Percentiles rank a stretch among this genome's conserved stretches.
These are phyloP conservation scores for Candida dajiaensis DNA, from an alignment of 805 yeast species.

Conservation along the genomic window DNA sequence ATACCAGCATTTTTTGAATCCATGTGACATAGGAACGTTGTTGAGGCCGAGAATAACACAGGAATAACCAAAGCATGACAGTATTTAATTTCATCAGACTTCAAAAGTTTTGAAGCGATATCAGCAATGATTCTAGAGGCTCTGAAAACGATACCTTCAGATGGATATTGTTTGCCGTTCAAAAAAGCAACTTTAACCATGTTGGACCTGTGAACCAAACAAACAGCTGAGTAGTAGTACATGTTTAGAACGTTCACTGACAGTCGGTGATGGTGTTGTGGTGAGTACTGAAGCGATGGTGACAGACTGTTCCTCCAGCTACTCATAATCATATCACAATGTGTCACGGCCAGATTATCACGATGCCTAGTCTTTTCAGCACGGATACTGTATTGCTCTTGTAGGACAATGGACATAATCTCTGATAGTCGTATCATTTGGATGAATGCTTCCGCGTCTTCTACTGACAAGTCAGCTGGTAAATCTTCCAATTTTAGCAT, in stretches of 20 bases:
- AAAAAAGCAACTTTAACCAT: slow-evolving; percentile 35
- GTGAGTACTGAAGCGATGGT: slow-evolving; percentile 52
- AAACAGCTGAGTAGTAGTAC: slow-evolving; percentile 68
- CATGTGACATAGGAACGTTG: slow-evolving; percentile 69
- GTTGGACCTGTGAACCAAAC: slow-evolving; percentile 66
- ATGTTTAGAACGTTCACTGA: slow-evolving; percentile 55
- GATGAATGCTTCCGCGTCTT: slow-evolving; percentile 53
- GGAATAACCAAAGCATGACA: slow-evolving; percentile 58
- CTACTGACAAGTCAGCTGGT: slow-evolving; percentile 42
- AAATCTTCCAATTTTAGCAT: slow-evolving; percentile 66
- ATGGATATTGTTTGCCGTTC: slow-evolving; percentile 26
- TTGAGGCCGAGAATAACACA: slow-evolving; percentile 55
- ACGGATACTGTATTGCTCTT: slow-evolving; percentile 65
- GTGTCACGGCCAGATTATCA: slow-evolving; percentile 37
- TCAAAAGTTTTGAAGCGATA: slow-evolving; percentile 50
- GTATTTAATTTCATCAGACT: slow-evolving; percentile 41
- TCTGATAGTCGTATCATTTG: slow-evolving; percentile 62
- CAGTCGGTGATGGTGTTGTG: slow-evolving; percentile 42
- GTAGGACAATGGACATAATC: slow-evolving; percentile 61
- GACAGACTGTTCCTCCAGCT: slow-evolving; percentile 71
- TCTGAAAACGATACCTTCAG: slow-evolving; percentile 65
- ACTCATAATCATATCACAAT: slow-evolving; percentile 73
- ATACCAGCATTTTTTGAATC: slow-evolving; percentile 32
- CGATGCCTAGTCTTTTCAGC: slow-evolving; percentile 49
- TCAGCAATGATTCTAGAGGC: slow-evolving; percentile 72